Conservation (phyloP, 495 filamentous ascomycete species). For the Chaetomium fimeti region DNA sequence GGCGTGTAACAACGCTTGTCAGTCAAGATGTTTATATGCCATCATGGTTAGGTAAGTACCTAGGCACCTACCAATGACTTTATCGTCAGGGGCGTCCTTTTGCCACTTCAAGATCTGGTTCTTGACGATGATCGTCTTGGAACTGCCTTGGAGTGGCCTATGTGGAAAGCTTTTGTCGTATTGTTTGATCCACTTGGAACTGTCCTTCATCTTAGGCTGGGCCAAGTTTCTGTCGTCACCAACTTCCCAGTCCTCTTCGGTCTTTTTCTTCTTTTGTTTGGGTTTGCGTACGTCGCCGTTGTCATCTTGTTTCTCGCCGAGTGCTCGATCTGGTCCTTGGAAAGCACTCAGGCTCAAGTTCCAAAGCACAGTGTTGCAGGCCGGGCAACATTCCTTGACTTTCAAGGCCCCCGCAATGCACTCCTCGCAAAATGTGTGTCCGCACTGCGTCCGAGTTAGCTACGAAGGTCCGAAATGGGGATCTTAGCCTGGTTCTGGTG, state of each 20-base stretch:
- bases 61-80: constrained; percentile 1
- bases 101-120: constrained; percentile 11
- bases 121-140: constrained; percentile 11
- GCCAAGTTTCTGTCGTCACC: constrained; percentile 7
- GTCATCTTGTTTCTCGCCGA: neutral
- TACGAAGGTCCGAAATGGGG: neutral
- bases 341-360: neutral
- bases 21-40: neutral
- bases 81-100: constrained; percentile 3
- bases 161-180: constrained; percentile 4
- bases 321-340: neutral
- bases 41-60: neutral
- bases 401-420: neutral
- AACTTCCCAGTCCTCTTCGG: neutral
- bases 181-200: constrained; percentile 10
- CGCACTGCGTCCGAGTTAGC: neutral
- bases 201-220: constrained; percentile 8
- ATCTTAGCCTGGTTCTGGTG: neutral
- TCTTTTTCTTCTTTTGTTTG: neutral
- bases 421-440: neutral
- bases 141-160: neutral
- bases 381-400: neutral
- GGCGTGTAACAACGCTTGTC: neutral
- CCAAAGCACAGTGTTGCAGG: neutral
- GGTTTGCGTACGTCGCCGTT: neutral